Evolutionary conservation across 1,139 yeast species (phyloP).

Genomic region (Pneumocystis murina): DNA sequence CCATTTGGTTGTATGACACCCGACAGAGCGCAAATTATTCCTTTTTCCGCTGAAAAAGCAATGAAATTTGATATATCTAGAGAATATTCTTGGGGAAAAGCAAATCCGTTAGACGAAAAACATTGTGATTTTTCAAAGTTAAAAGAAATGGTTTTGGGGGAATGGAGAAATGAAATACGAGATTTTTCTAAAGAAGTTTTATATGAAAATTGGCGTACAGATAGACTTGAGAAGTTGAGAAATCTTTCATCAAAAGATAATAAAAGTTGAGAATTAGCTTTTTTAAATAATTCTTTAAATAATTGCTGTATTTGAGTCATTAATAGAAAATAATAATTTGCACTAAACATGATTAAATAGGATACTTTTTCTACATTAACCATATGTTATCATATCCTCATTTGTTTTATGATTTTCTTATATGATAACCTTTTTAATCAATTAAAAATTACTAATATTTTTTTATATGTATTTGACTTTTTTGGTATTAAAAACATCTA

Average conservation of each 20-base stretch:
- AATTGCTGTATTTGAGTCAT: neutral
- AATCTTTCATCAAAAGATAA: neutral
- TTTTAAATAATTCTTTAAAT: neutral
- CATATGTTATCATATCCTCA: neutral
- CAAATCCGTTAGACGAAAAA: neutral
- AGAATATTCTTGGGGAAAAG: slow-evolving; percentile 1
- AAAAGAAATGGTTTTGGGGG: neutral
- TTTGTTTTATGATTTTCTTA: neutral
- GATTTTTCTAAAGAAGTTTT: neutral
- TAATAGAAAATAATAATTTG: neutral
- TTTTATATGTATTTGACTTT: neutral
- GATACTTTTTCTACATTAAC: neutral
- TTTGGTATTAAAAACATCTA: neutral
- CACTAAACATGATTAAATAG: neutral
- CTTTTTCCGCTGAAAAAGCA: neutral
- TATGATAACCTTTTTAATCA: neutral
- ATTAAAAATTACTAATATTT: neutral
- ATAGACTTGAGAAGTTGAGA: neutral
- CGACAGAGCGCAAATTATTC: neutral
- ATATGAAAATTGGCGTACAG: slow-evolving; percentile 1
- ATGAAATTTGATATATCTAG: neutral
- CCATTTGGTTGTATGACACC: neutral
- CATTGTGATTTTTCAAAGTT: neutral
- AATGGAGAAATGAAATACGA: slow-evolving; percentile 1
- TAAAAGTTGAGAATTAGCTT: neutral